Base-by-base conservation (phyloP, 441 rosid species). In the Adansonia gregorii region DNA sequence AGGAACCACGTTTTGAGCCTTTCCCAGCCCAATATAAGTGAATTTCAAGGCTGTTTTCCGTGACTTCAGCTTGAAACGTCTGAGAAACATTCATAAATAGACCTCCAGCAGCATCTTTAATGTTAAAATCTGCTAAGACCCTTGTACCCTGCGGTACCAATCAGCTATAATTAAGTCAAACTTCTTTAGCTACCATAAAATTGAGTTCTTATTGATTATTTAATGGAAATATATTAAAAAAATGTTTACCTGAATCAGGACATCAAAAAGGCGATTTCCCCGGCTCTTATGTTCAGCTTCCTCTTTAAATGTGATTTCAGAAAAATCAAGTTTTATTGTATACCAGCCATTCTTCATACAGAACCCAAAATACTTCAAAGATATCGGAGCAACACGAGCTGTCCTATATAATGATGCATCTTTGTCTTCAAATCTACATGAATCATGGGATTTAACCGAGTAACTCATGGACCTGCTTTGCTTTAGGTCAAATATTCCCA, bases 21-120 rank as follows among this genome's bases (percentile, higher is more conserved):
- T 88, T 92, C 31, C 97, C 97, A 2, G 85, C 86, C 91, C 92
- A 92, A 77, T 76, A 79, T 70, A 92, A 83, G 31, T 88, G 89
- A 77, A 92, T 83, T 51, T 90, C 87, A 67, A 90, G 74, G 78
- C 11, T 55, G 17, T 80, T 80, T 81, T 2, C 61, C 24, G 15
- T 71, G 48, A 71, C 46, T 51, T 71, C 61, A 52, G 59, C 83
- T 49, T 72, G 60, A 79, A 88, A 88, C 61, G 68, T 87, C 61
- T 71, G 79, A 76, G 87, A 88, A 59, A 52, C 15, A n/a, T 71
- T 71, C 74, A n/a, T 24, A 0, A 27, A 27, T 71, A 51, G 74
- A 52, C 74, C 74, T 31, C 74, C 74, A 71, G 74, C 74, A 71
- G 54, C 27, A 52, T 52, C 74, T 52, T 71, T 71, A 1, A 71